phyloP scores from a whole-genome alignment of 345 rosid species.

The Clausena lansium region DNA sequence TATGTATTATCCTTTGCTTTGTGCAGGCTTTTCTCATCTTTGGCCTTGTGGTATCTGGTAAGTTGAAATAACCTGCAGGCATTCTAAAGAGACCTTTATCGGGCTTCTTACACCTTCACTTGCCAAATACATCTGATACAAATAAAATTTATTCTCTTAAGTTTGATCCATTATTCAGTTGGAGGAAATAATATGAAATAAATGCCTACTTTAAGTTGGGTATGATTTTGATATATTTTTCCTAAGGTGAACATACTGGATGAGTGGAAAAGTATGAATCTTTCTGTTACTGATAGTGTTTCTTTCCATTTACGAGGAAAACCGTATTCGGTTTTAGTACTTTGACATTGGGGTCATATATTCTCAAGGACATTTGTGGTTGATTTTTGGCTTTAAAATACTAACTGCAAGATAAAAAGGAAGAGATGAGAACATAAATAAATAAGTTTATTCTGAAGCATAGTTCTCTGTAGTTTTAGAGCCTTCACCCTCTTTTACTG shows the following conservation, averaged over 20 bases:
- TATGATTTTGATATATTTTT: not conserved
- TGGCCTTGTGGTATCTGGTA: constrained; percentile 82
- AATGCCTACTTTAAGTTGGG: no score
- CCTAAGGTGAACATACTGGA: not conserved
- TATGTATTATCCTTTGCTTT: not conserved
- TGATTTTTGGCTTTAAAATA: not conserved
- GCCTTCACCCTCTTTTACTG: not conserved
- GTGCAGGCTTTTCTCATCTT: constrained; percentile 65
- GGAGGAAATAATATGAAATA: no score
- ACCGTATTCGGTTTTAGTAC: not conserved
- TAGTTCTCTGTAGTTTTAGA: not conserved
- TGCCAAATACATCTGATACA: not conserved
- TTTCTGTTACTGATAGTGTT: not conserved
- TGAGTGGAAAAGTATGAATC: not conserved
- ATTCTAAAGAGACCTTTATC: not conserved
- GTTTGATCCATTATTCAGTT: no score
- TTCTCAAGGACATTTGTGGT: not conserved
- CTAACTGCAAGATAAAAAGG: not conserved
- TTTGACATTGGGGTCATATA: not conserved
- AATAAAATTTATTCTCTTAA: no score
- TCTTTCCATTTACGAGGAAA: not conserved
- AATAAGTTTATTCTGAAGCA: not conserved
- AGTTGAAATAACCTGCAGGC: constrained; percentile 26
- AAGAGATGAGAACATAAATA: not conserved
- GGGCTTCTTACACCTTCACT: constrained; percentile 1